phyloP scores from a whole-genome alignment of 345 rosid genomes.

The Aquilaria sinensis region DNA sequence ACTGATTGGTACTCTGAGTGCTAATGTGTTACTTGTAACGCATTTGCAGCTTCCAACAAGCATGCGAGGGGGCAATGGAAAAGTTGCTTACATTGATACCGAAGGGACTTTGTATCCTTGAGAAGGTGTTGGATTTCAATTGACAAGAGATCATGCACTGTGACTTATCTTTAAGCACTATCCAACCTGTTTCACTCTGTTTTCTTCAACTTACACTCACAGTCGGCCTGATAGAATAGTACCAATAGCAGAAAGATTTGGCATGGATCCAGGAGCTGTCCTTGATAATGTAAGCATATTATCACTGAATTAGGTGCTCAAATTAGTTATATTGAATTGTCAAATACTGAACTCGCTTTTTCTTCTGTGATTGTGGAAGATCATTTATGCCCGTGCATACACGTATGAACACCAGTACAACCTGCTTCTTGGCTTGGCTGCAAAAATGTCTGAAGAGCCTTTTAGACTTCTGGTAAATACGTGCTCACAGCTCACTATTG shows the following conservation, averaged over 20 bases:
- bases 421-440: conserved; percentile 89
- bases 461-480: conserved; percentile 61
- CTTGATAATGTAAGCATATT: conserved; percentile 68
- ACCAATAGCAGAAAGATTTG: conserved; percentile 94
- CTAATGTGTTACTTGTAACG: neutral
- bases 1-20: neutral
- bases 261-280: conserved; percentile 96
- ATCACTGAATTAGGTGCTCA: neutral
- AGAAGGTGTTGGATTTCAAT: too few species aligned
- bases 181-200: conserved; percentile 1
- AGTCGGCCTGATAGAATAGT: conserved; percentile 89
- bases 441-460: conserved; percentile 95
- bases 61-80: conserved; percentile 90
- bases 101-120: conserved; percentile 89
- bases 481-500: neutral
- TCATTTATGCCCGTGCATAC: conserved; percentile 88
- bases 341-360: neutral
- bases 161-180: neutral
- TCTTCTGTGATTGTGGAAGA: conserved; percentile 40
- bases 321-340: neutral
- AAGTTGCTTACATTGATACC: conserved; percentile 86
- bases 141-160: too few species aligned
- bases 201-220: conserved; percentile 30
- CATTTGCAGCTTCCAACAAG: conserved; percentile 68
- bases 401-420: conserved; percentile 84